Conservation (phyloP, 768 basidiomycete species). For the Pisolithus microcarpus region DNA sequence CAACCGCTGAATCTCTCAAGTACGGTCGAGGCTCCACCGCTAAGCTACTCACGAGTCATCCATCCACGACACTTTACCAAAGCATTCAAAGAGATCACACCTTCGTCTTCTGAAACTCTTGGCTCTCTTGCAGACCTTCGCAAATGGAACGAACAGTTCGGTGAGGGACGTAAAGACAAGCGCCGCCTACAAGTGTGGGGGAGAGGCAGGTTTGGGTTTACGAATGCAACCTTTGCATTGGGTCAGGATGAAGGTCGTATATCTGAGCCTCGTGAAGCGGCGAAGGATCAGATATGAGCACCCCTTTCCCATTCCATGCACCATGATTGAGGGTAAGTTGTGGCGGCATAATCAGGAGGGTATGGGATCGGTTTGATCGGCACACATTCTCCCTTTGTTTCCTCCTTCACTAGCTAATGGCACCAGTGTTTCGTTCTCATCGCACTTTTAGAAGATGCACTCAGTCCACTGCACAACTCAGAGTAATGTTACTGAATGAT, state of each 20-base stretch:
- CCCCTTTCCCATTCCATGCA: too few relatives aligned
- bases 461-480: too few relatives aligned
- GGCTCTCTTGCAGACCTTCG: constrained; percentile 69
- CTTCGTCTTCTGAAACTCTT: constrained; percentile 77
- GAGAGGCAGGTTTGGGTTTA: constrained; percentile 82
- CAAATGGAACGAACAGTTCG: constrained; percentile 93
- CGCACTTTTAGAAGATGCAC: too few relatives aligned
- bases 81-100: constrained; percentile 84
- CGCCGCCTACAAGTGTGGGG: constrained; percentile 76
- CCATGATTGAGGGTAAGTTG: too few relatives aligned
- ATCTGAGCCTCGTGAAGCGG: not conserved
- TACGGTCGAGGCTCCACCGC: constrained; percentile 4
- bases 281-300: not conserved
- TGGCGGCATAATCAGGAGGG: too few relatives aligned
- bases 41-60: constrained; percentile 33
- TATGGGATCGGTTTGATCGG: too few relatives aligned
- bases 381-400: too few relatives aligned
- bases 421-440: too few relatives aligned
- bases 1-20: not conserved
- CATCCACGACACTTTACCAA: constrained; percentile 65
- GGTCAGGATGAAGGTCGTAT: constrained; percentile 38
- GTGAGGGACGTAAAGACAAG: constrained; percentile 68
- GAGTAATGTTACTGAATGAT: too few relatives aligned
- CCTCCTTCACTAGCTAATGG: too few relatives aligned
- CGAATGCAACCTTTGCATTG: constrained; percentile 30